Base-by-base conservation (phyloP, 495 filamentous ascomycete species). In the Aspergillus sclerotioniger region DNA sequence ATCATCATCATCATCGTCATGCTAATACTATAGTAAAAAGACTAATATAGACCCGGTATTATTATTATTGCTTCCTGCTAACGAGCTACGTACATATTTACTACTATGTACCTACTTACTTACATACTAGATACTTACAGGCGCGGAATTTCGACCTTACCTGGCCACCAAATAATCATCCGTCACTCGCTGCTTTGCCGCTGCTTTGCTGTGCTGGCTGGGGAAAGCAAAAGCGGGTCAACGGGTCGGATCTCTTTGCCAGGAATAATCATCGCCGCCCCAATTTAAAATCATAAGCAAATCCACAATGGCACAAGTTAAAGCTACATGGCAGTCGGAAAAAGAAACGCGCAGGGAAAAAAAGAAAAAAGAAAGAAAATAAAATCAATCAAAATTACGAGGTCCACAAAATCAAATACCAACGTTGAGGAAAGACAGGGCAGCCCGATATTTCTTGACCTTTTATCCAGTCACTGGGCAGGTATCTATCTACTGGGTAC, bases 161-260 rank as follows among this genome's bases (percentile, higher is more conserved):
- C 37, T 41, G 13, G 9, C 33, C 33, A 35, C 33, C 33, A 13
- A 41, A n/a, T 41, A 41, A n/a, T 41, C 10, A n/a, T 51, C 31
- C 25, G 49, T 33, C 31, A 15, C 21, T 12, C 31, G 31, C 49
- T 31, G 7, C 12, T 35, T 17, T 9, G 19, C 32, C 31, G 33
- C n/a, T n/a, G n/a, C n/a, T n/a, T n/a, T 51, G 54, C 15, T 51
- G 54, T 31, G 54, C 37, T 57, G 54, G 54, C 54, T 51, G 54
- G 54, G 53, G 53, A 35, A 56, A 44, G 29, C 47, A 49, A 46
- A 56, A 56, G 54, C 54, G 54, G 54, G 54, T 56, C 54, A 49
- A 41, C 46, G 46, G 32, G 37, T 44, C 54, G 20, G 54, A 57
- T 48, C 54, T 57, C 54, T 19, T 51, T 25, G 46, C 49, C 25